phyloP scores from a whole-genome alignment of 768 basidiomycete species.

The Boletus rubroflammeus region DNA sequence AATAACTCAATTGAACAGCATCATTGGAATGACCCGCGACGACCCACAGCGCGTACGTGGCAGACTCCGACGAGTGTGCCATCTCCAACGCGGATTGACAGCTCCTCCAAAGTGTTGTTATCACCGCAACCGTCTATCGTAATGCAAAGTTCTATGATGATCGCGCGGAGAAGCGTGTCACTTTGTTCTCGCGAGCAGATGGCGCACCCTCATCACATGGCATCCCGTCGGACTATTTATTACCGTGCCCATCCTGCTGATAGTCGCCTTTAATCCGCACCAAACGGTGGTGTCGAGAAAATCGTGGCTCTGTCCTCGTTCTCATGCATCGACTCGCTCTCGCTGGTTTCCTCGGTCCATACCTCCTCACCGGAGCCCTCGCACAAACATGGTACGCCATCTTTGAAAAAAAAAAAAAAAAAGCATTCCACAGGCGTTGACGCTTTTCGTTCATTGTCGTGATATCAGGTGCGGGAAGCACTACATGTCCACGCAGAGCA shows the following conservation, averaged over 20 bases:
- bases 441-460: background rate
- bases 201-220: background rate
- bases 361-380: constrained; percentile 12
- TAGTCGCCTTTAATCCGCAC: background rate
- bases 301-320: background rate
- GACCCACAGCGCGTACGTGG: too few relatives aligned
- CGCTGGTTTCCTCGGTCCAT: constrained; percentile 4
- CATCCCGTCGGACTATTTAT: background rate
- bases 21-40: too few relatives aligned
- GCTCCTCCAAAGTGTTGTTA: too few relatives aligned
- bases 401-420: background rate
- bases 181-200: too few relatives aligned
- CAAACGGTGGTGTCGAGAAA: too few relatives aligned
- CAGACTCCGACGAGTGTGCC: too few relatives aligned
- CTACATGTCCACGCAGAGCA: constrained; percentile 43
- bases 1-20: too few relatives aligned
- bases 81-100: too few relatives aligned
- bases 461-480: constrained; percentile 52
- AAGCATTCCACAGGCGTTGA: background rate
- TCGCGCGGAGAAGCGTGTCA: too few relatives aligned
- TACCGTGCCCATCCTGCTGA: background rate
- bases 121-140: too few relatives aligned
- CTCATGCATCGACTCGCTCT: constrained; percentile 14
- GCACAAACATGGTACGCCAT: constrained; percentile 31
- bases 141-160: too few relatives aligned